Base-by-base conservation (phyloP, 352 stramenopile species). In the Pythium vanterpoolii region DNA sequence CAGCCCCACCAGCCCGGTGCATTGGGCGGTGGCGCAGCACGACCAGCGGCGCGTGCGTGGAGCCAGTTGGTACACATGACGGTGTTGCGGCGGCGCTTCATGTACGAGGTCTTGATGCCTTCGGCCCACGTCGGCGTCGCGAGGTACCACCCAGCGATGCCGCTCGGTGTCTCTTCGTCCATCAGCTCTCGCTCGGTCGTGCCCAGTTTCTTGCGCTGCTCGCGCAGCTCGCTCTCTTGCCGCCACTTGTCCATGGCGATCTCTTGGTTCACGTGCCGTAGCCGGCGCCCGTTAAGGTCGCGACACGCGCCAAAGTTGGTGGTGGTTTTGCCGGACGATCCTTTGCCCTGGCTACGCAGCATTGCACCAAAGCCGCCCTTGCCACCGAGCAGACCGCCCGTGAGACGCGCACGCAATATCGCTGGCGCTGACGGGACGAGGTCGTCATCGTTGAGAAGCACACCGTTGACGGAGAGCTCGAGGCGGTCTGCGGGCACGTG, bases 251-350 rank as follows among this genome's bases (percentile, higher is more conserved):
- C 68, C 71, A 93, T 83, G 1, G 80, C 80, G 57, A 95, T 82
- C 64, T 95, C 84, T 50, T 95, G 84, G 65, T 94, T 95, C 64
- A 95, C 86, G 47, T 95, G 86, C 8, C 86, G 83, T 53, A 94
- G 68, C 0, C 86, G 79, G 16, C 86, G 80, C 21, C 86, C 86
- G 51, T 91, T 79, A 31, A 94, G 68, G 82, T 77, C 27, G 76
- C 89, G 48, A 78, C 51, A 50, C 19, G 86, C 82, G 27, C 86
- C 83, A 60, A 92, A 93, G 67, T 79, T 80, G 19, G 80, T 90
- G 38, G 84, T 93, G 7, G 75, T 67, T 57, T 87, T 90, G 38
- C 74, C 72, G 0, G 83, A 76, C 8, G 84, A 72, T 1, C 80
- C 77, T 56, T 95, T 95, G 2, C 86, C 86, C 63, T 81, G 77